Percentiles rank a stretch among this genome's conserved stretches.
phyloP scores from a whole-genome alignment of 1,284 basidiomycete genomes.

The Microbotryomycetes sp. region DNA sequence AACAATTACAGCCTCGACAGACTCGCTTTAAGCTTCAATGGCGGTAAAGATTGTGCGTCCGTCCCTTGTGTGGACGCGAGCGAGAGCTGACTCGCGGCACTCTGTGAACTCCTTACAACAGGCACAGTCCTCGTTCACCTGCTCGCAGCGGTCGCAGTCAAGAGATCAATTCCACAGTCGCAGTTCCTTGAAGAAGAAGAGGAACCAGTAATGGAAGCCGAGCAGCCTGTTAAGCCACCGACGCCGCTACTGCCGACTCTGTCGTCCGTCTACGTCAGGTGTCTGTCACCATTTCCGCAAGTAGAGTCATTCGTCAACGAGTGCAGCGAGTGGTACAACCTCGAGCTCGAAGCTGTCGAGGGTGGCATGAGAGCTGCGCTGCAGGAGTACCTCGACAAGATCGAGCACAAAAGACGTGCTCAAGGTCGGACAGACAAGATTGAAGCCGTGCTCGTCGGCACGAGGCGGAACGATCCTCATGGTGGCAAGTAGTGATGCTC shows the following conservation, averaged over 20 bases:
- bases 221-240: background rate
- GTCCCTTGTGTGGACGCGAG: background rate
- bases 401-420: conserved; percentile 37
- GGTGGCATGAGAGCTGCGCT: conserved; percentile 79
- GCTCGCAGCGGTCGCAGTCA: conserved; percentile 52
- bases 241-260: conserved; percentile 15
- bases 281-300: conserved; percentile 73
- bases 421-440: conserved; percentile 45
- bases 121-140: conserved; percentile 92
- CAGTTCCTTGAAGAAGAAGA: conserved; percentile 34
- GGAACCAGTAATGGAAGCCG: conserved; percentile 21
- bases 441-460: conserved; percentile 80
- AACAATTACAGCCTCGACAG: conserved; percentile 10
- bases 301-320: conserved; percentile 77
- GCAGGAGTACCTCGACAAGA: conserved; percentile 59
- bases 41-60: conserved; percentile 88
- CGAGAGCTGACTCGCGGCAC: background rate
- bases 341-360: conserved; percentile 68
- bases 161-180: conserved; percentile 34
- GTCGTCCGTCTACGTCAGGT: conserved; percentile 69
- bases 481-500: conserved; percentile 57
- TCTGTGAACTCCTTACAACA: conserved; percentile 39
- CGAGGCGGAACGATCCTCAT: conserved; percentile 80
- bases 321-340: conserved; percentile 59
- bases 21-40: conserved; percentile 76